Base-by-base conservation (phyloP, 495 filamentous ascomycete genomes). In the Aspergillus saccharolyticus region DNA sequence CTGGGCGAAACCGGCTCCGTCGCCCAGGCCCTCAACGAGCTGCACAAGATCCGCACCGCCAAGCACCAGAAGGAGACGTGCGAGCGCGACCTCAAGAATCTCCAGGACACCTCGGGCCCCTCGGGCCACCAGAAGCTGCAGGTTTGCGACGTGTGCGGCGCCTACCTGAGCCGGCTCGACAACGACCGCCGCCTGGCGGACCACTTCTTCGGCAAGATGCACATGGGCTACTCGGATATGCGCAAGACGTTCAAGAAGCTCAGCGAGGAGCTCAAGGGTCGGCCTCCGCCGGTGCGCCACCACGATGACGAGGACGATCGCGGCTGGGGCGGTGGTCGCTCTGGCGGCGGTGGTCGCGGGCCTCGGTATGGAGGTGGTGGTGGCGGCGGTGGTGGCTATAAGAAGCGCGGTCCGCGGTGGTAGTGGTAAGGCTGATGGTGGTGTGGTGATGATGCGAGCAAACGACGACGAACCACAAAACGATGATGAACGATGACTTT, bases 201-300 rank as follows among this genome's bases (percentile, higher is more conserved):
- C 70, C 94, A 98, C 66, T 98, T 98, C 72, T 97, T 96, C 70
- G 94, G 94, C 28, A 98, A 98, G 78, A 97, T 98, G 95, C 94
- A 98, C 66, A 78, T 98, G 66, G 94, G 94, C 0, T 98, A 97
- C 69, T 93, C 94, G 33, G 89, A 96, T 75, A 98, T 98, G 94
- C 83, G 94, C 60, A 94, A 89, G 78, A 91, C 89, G 14, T 89
- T 79, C 63, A 94, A 96, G 60, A 76, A 80, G n/a, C 81, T 98
- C 55, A 86, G 86, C 54, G 89, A 89, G 72, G 94, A 98, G 69
- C 75, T 96, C 57, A 85, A 89, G 55, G 86, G 86, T 4, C 71
- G 87, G n/a, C 76, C 82, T 45, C 81, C 84, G 15, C 83, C 86
- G 18, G 70, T 74, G 47, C 81, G 88, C 61, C 70, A 76, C 16